These are phyloP conservation scores for Colletotrichum lupini DNA, from an alignment of 2,329 filamentous ascomycete species.

Conservation along the genomic window DNA sequence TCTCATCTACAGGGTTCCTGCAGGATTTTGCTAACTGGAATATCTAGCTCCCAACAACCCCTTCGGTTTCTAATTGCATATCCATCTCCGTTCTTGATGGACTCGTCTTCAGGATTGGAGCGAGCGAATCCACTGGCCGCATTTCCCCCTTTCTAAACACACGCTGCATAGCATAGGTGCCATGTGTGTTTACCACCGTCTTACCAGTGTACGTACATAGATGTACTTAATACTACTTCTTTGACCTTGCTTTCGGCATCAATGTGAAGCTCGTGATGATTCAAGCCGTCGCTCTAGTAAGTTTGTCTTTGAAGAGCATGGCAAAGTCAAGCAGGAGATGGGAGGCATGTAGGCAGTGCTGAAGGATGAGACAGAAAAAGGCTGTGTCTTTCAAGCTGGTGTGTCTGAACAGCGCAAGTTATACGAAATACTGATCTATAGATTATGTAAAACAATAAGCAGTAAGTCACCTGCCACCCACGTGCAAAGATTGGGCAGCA, in stretches of 20 bases:
- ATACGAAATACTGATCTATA: neutral
- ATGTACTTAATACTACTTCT: slow-evolving; percentile 31
- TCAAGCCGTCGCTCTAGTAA: neutral
- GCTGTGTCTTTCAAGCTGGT: neutral
- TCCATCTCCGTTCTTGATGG: neutral
- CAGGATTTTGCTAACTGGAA: slow-evolving; percentile 32
- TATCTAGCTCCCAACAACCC: slow-evolving; percentile 62
- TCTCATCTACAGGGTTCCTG: neutral
- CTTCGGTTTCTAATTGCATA: slow-evolving; percentile 57
- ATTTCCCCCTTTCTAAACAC: slow-evolving; percentile 26
- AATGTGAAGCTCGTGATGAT: neutral
- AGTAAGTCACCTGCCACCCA: neutral
- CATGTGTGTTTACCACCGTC: slow-evolving; percentile 4
- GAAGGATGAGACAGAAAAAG: neutral
- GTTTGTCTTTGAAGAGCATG: neutral
- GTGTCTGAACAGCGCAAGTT: neutral
- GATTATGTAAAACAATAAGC: neutral
- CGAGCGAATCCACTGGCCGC: slow-evolving; percentile 13
- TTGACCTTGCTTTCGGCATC: neutral
- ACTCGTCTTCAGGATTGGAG: neutral
- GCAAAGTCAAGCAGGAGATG: neutral
- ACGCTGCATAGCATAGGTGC: slow-evolving; percentile 26
- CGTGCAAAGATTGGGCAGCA: neutral
- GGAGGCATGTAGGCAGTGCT: neutral
- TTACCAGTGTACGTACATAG: slow-evolving; percentile 23